Evolutionary conservation across 2,329 filamentous ascomycete genomes (phyloP).

Genomic region (Claviceps paspali): DNA sequence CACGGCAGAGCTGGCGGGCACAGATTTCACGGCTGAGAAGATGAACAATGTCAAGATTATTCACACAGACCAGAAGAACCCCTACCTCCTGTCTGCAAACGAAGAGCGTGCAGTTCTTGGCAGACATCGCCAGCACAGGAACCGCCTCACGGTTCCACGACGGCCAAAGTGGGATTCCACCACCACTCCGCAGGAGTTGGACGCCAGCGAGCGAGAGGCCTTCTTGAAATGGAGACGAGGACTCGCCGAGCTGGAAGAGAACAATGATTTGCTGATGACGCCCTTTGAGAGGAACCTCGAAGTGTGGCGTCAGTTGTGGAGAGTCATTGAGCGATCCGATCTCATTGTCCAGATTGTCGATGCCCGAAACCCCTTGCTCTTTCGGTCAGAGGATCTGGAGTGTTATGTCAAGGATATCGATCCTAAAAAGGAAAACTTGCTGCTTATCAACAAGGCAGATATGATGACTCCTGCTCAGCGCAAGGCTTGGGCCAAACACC

Average conservation of each 20-base stretch:
- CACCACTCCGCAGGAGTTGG: constrained; percentile 73
- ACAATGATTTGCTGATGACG: constrained; percentile 88
- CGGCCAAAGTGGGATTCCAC: constrained; percentile 75
- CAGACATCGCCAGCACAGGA: constrained; percentile 72
- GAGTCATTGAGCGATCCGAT: constrained; percentile 93
- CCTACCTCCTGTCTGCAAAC: constrained; percentile 70
- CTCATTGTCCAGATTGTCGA: constrained; percentile 97
- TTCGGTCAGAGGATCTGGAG: constrained; percentile 87
- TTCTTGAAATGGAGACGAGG: constrained; percentile 82
- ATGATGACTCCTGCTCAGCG: constrained; percentile 91
- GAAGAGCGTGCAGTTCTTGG: constrained; percentile 66
- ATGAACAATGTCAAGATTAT: constrained; percentile 99
- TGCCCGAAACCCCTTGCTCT: constrained; percentile 84
- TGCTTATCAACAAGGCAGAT: constrained; percentile 96
- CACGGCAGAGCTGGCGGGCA: constrained; percentile 92
- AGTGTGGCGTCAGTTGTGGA: constrained; percentile 95
- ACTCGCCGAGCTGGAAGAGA: constrained; percentile 83
- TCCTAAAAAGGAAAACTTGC: constrained; percentile 70
- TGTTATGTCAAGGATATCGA: constrained; percentile 89
- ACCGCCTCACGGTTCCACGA: constrained; percentile 72
- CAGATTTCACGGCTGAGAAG: constrained; percentile 97
- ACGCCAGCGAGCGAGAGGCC: constrained; percentile 61
- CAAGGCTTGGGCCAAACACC: constrained; percentile 71
- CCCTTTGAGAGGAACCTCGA: constrained; percentile 95
- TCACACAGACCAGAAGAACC: constrained; percentile 89